Evolutionary conservation across 345 rosid species (phyloP).

Genomic region (Lenwebbia sp.): DNA sequence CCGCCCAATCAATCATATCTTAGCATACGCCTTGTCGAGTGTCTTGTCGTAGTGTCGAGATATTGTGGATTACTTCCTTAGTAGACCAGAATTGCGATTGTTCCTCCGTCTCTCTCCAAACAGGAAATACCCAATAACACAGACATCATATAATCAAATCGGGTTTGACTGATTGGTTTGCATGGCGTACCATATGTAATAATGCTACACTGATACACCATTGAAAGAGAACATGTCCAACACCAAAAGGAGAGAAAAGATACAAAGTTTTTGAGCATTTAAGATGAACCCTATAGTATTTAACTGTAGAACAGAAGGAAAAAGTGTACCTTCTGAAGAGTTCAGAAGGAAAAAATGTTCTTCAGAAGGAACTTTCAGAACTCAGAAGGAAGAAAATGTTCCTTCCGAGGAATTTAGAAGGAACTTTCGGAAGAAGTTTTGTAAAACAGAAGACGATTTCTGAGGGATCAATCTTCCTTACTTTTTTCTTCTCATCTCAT

Average conservation of each 20-base stretch:
- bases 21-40: no score
- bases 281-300: not conserved
- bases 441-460: no score
- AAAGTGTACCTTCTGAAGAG: no score
- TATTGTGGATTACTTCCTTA: not conserved
- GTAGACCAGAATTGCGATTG: not conserved
- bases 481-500: no score
- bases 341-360: no score
- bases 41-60: not conserved
- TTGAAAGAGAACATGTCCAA: not conserved
- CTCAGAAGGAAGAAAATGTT: no score
- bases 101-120: not conserved
- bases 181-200: not conserved
- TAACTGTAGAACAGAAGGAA: no score
- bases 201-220: not conserved
- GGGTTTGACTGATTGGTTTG: not conserved
- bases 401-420: no score
- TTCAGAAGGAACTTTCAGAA: no score
- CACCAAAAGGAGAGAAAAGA: not conserved
- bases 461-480: no score
- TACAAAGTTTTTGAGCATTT: not conserved
- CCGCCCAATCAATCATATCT: no score
- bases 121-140: not conserved
- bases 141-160: not conserved
- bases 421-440: no score